A percentile compares a stretch with the other conserved stretches of the same genome.
These are phyloP conservation scores for Leccinum longicurvipes DNA, from an alignment of 768 basidiomycete species.

Conservation along the genomic window DNA sequence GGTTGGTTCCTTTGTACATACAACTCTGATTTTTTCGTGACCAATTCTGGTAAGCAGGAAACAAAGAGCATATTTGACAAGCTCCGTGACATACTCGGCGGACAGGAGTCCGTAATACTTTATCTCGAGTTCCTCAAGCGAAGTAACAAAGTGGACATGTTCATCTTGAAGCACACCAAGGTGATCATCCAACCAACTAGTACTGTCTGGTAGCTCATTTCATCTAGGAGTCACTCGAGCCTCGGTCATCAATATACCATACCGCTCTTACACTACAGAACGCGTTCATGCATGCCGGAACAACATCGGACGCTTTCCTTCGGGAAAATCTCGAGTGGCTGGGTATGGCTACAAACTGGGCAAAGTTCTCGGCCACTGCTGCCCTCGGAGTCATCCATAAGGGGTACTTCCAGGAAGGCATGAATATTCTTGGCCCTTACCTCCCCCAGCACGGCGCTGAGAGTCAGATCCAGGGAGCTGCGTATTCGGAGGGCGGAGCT, in stretches of 20 bases:
- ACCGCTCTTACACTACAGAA: slow-evolving; percentile 95
- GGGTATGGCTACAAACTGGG: slow-evolving; percentile 93
- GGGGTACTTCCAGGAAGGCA: slow-evolving; percentile 91
- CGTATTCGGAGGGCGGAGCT: slow-evolving; percentile 95
- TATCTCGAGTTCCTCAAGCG: slow-evolving; percentile 95
- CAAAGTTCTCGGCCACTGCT: slow-evolving; percentile 96
- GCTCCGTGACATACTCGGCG: slow-evolving; percentile 79
- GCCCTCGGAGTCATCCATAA: slow-evolving; percentile 97
- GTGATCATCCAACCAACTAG: slow-evolving; percentile 35
- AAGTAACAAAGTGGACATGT: slow-evolving; percentile 89
- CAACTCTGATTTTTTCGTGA: slow-evolving; percentile 3
- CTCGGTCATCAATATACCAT: slow-evolving; percentile 96
- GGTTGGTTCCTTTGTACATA: slow-evolving; percentile 37
- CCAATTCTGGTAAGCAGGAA: slow-evolving; percentile 37
- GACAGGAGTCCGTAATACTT: slow-evolving; percentile 87
- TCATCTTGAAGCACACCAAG: slow-evolving; percentile 92
- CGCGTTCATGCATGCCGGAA: slow-evolving; percentile 98
- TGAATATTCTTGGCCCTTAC: slow-evolving; percentile 90
- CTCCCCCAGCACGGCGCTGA: slow-evolving; percentile 78
- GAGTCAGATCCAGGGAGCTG: slow-evolving; percentile 71
- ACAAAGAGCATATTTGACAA: slow-evolving; percentile 67
- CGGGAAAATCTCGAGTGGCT: slow-evolving; percentile 98
- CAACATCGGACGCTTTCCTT: slow-evolving; percentile 90
- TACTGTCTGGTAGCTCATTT: slow-evolving; percentile 5
- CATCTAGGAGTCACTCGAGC: slow-evolving; percentile 78